Percentiles rank a stretch among this genome's conserved stretches.
phyloP scores from a whole-genome alignment of 1,284 basidiomycete species.

The Sporisorium graminicola region DNA sequence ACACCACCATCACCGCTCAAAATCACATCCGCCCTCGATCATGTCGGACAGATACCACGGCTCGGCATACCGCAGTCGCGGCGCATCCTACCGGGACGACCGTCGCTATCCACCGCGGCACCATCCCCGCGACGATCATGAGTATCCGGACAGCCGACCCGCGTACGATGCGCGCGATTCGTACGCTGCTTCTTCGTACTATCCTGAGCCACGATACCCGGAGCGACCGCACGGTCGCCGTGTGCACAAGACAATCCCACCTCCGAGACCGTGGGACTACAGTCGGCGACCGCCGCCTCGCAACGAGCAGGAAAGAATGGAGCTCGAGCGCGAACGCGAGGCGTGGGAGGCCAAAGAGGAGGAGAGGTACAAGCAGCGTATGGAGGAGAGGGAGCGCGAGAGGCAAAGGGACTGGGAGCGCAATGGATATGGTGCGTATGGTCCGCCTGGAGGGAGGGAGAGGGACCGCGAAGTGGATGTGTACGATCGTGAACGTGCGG shows the following conservation, averaged over 20 bases:
- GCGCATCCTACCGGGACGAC: conserved; percentile 22
- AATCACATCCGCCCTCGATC: neutral
- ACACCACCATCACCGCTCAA: neutral
- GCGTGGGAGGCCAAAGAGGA: conserved; percentile 44
- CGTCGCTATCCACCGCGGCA: conserved; percentile 18
- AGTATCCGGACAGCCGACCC: conserved; percentile 8
- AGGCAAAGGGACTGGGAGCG: conserved; percentile 17
- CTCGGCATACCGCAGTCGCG: conserved; percentile 25
- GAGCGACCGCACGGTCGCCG: conserved; percentile 19
- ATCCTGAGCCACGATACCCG: conserved; percentile 17
- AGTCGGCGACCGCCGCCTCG: conserved; percentile 36
- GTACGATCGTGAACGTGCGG: conserved; percentile 17
- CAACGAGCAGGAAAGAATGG: conserved; percentile 31
- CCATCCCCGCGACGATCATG: conserved; percentile 24
- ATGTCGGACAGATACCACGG: conserved; percentile 43
- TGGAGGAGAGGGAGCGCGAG: conserved; percentile 36
- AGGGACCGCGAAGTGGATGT: conserved; percentile 17
- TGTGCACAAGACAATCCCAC: conserved; percentile 37
- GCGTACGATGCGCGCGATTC: conserved; percentile 21
- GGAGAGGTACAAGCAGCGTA: conserved; percentile 36
- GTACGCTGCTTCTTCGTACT: conserved; percentile 26
- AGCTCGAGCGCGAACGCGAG: conserved; percentile 35
- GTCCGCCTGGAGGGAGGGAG: conserved; percentile 11
- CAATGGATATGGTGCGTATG: conserved; percentile 8
- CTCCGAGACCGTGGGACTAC: conserved; percentile 46